Evolutionary conservation across 208 protist genomes (phyloP), one percentile per base, ranked within the genome.

Genomic region (Naegleria fowleri): DNA sequence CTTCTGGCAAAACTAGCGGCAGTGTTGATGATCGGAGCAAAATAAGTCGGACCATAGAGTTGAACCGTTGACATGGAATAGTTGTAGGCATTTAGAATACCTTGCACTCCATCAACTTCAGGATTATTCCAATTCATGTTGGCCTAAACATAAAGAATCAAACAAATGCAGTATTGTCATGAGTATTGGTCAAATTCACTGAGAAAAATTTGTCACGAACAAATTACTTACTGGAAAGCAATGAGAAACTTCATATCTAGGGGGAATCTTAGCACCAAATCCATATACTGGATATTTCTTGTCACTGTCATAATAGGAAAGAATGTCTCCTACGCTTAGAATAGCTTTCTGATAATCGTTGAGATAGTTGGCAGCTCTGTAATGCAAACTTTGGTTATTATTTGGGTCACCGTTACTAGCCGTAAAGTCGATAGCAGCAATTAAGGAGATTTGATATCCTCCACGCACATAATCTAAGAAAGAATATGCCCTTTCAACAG

Each of bases 41-140:
- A 96, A 92, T 96, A 95, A n/a, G 95, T 96, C 19, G 95, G 94
- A 0, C 95, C 95, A 90, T 90, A 93, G 40, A 96, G 93, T 36
- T 76, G 91, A 48, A 95, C 85, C 48, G 55, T 38, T 75, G 92
- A 92, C 75, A 96, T 52, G 19, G 93, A 22, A 58, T 79, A 25
- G 9, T 92, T 86, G 88, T 96, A 96, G 43, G 93, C 93, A 83
- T 95, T 92, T 33, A 95, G 83, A 13, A 96, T 94, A 11, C 91
- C 94, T 51, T 94, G 89, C 88, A 96, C 94, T 25, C 95, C 95
- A 39, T 91, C 90, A 25, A 94, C 90, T 91, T 96, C 94, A 38
- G 93, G 88, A 51, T 90, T 83, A 33, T 91, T 48, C 16, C 76
- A 83, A 88, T 94, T 93, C 36, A 94, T 91, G 22, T 79, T 79